Conservation (phyloP, 805 yeast species). For the Zygosaccharomyces kombuchaensis region DNA sequence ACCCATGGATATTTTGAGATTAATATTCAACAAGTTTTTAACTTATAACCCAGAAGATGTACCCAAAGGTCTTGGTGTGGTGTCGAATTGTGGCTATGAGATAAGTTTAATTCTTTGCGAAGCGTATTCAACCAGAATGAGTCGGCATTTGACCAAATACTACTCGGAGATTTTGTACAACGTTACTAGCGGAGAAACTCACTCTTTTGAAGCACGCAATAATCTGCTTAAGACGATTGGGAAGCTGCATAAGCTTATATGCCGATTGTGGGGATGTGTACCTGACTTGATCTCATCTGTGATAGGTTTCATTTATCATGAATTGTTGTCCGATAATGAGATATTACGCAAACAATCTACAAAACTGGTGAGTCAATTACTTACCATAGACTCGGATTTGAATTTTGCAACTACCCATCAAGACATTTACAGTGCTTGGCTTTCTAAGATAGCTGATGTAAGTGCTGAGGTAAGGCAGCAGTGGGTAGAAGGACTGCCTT, state of each 20-base stretch:
- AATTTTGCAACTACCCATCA: constrained; percentile 57
- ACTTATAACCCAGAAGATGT: constrained; percentile 29
- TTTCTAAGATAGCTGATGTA: constrained; percentile 67
- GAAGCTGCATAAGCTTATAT: constrained; percentile 58
- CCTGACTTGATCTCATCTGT: constrained; percentile 73
- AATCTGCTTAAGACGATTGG: constrained; percentile 40
- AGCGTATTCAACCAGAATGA: constrained; percentile 64
- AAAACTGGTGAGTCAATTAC: constrained; percentile 62
- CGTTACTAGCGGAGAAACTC: constrained; percentile 29
- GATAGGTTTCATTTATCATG: constrained; percentile 76
- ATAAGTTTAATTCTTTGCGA: constrained; percentile 66
- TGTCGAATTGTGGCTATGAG: constrained; percentile 53
- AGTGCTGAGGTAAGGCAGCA: constrained; percentile 57
- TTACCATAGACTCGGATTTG: constrained; percentile 45
- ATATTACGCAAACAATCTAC: constrained; percentile 64
- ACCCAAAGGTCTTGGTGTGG: constrained; percentile 30
- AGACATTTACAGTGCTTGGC: constrained; percentile 65
- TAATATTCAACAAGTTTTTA: constrained; percentile 62
- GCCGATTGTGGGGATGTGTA: constrained; percentile 69
- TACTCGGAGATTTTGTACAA: constrained; percentile 72
- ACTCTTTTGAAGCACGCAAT: constrained; percentile 14
- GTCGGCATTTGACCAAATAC: constrained; percentile 71
- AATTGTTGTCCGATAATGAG: constrained; percentile 66
- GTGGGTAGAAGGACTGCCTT: constrained; percentile 63
- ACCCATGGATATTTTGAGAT: constrained; percentile 54